Base-by-base conservation (phyloP, 2,329 filamentous ascomycete genomes). In the Fusarium incarnatum region DNA sequence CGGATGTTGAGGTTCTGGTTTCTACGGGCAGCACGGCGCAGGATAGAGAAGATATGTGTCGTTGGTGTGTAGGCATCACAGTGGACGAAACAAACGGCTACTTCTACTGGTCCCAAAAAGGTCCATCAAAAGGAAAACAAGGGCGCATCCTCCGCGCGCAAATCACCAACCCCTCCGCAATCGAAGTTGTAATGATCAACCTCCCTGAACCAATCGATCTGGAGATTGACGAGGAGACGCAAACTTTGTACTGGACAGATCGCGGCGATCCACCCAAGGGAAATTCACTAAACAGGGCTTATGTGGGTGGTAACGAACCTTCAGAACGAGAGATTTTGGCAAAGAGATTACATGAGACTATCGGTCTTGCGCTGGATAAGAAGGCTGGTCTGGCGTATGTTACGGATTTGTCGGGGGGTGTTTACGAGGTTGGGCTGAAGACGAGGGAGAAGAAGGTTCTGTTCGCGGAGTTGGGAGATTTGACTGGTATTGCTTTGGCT, bases 101-200 rank as follows among this genome's bases (percentile, higher is more conserved):
- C 16, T 64, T 58, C 6, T 58, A 58, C 20, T 58, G 37, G 37
- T 41, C 50, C 6, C 61, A 64, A n/a, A 64, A 64, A n/a, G 44
- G 59, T 2, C 22, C 16, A 0, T 27, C 37, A 1, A 41, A 58
- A 8, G 37, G 30, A 18, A 40, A 22, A 0, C 20, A 58, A 46
- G 50, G 59, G 1, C 44, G 30, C 1, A 58, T 64, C 6, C 49
- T 50, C 5, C 50, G 37, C 16, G 59, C 50, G 3, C 40, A 49
- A 25, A 41, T 58, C 7, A 18, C 50, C 5, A 10, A 49, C 7
- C 50, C 40, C 5, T 22, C 50, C 5, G 22, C 49, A 3, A 10
- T 50, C 9, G 30, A 59, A n/a, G 46, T 18, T 7, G 9, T 34
- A 0, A 50, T 50, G 30, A 20, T 41, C 16, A 25, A 25, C 3